Evolutionary conservation across 1,284 basidiomycete genomes (phyloP).

Genomic region (Chondrostereum purpureum): DNA sequence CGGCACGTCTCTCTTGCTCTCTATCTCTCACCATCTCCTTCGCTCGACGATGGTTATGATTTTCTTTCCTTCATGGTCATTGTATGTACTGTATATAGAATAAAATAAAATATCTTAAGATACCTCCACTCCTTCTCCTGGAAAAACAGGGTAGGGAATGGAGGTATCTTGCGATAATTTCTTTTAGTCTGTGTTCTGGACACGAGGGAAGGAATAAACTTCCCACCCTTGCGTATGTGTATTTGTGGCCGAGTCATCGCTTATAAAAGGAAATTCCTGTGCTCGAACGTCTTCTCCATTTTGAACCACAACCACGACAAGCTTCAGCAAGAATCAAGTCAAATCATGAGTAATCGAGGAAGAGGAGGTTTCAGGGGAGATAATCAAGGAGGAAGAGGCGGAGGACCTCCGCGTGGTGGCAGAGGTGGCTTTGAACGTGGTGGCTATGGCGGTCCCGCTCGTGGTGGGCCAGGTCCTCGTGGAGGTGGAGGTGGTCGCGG

Average conservation of each 20-base stretch:
- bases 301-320: background rate
- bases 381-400: conserved; percentile 17
- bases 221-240: too few relatives aligned
- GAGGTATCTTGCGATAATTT: background rate
- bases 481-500: conserved; percentile 14
- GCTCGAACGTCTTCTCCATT: background rate
- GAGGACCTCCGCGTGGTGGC: conserved; percentile 15
- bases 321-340: too few relatives aligned
- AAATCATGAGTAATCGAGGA: conserved; percentile 14
- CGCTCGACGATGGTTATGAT: background rate
- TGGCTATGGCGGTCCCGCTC: conserved; percentile 18
- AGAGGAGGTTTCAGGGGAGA: conserved; percentile 19
- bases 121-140: background rate
- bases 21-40: background rate
- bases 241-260: too few relatives aligned
- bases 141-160: too few relatives aligned
- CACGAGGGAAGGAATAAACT: too few relatives aligned
- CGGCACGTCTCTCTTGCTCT: background rate
- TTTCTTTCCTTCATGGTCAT: conserved; percentile 5
- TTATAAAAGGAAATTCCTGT: too few relatives aligned
- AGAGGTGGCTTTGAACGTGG: conserved; percentile 14
- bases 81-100: conserved; percentile 7
- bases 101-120: background rate
- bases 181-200: background rate
- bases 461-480: conserved; percentile 19